Evolutionary conservation across 306 rosid species (phyloP), one percentile per base, ranked within the genome.

Genomic region (Rosa persica): DNA sequence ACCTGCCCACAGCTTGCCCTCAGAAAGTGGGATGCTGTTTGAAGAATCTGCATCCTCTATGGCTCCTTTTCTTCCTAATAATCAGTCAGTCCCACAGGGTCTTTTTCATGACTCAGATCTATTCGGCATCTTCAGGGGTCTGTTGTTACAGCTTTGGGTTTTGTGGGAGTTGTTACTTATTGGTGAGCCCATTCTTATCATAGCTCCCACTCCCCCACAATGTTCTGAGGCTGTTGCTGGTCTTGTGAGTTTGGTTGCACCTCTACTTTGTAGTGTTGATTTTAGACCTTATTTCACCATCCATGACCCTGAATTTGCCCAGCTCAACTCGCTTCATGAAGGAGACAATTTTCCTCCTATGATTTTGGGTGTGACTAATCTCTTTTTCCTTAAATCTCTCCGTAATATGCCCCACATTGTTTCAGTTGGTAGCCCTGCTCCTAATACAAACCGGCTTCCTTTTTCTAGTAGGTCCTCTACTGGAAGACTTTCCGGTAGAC

Each of bases 231-330:
- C 98, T 86, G 97, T 94, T 48, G 97, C 97, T 47, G 79, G 94
- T 82, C 98, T 94, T 81, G 97, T 94, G 75, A 94, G 98, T 80
- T 88, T 92, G 89, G 89, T 92, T 87, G 94, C 98, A 13, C 98
- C 98, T 34, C 78, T 94, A 84, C 93, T 90, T 79, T 92, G 81
- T 70, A 94, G 97, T 83, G 91, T 92, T 70, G 98, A 92, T 76
- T 94, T 92, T 80, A 84, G 98, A 81, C 98, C 98, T 66, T 94
- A 94, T 86, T 94, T 94, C 86, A 94, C 98, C 71, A 94, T 94
- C 78, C 97, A 94, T 60, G 96, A 88, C 77, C 97, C 94, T 22
- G 90, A 82, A 15, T 94, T 94, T 85, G 89, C 93, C 15, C 85
- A 44, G 78, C 84, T 94, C 70, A 94, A 94, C 84, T 77, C 93